These are phyloP conservation scores for Sporothrix inflata DNA, from an alignment of 2,329 filamentous ascomycete species.

Conservation along the genomic window DNA sequence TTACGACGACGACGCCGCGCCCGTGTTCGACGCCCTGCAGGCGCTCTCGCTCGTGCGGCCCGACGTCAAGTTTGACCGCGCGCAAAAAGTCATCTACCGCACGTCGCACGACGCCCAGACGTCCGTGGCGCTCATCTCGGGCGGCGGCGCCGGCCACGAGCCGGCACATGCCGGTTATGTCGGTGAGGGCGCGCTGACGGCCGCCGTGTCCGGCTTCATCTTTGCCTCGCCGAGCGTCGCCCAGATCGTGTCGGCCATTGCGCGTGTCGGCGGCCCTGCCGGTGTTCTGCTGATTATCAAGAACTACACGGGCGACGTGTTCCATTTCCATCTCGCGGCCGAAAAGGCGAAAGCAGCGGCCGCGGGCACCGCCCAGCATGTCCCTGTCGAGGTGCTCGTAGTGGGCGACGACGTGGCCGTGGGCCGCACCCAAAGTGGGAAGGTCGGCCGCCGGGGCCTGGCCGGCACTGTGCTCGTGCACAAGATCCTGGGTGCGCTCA, in stretches of 20 bases:
- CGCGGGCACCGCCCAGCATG: conserved; percentile 58
- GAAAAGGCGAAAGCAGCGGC: conserved; percentile 84
- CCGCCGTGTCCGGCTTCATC: conserved; percentile 81
- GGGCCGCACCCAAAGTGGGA: conserved; percentile 71
- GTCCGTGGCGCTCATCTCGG: conserved; percentile 80
- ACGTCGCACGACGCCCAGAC: conserved; percentile 49
- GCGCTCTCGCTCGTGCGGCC: not conserved
- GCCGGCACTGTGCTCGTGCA: conserved; percentile 86
- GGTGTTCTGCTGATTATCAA: conserved; percentile 87
- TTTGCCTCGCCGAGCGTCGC: conserved; percentile 75
- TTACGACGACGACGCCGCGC: conserved; percentile 11
- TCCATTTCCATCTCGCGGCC: conserved; percentile 91
- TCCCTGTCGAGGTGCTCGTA: conserved; percentile 77
- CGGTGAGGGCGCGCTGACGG: conserved; percentile 76
- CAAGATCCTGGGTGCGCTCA: conserved; percentile 83
- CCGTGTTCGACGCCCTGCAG: not conserved
- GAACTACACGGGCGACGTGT: conserved; percentile 88
- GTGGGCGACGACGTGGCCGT: conserved; percentile 92
- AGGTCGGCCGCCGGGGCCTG: conserved; percentile 87
- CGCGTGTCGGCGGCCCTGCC: conserved; percentile 53
- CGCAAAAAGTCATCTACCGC: conserved; percentile 66
- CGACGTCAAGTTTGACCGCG: not conserved
- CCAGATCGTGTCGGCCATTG: conserved; percentile 68
- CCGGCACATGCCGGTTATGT: conserved; percentile 85
- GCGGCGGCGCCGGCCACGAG: conserved; percentile 87